A percentile compares a stretch with the other conserved stretches of the same genome.
Conservation (phyloP, 2,329 filamentous ascomycete species). For the Beauveria caledonica region DNA sequence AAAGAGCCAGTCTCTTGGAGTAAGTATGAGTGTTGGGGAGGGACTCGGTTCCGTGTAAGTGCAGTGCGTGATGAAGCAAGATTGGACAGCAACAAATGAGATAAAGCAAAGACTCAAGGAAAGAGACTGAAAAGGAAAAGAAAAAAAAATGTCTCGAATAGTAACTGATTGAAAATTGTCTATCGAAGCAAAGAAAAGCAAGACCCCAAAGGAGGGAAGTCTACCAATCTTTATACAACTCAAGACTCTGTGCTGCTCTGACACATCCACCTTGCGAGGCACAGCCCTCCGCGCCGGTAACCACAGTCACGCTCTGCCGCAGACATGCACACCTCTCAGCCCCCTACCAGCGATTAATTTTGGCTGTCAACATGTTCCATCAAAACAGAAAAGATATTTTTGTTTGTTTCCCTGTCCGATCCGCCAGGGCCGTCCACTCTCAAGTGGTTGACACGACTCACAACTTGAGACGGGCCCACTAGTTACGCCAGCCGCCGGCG, state of each 20-base stretch:
- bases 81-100: slow-evolving; percentile 14
- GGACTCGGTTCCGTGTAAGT: not conserved
- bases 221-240: slow-evolving; percentile 3
- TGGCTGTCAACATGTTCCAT: not conserved
- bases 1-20: not conserved
- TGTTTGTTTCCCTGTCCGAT: not conserved
- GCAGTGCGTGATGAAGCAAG: not conserved
- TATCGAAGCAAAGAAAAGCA: not conserved
- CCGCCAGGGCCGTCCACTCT: not conserved
- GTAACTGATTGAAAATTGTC: not conserved
- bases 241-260: not conserved
- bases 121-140: slow-evolving; percentile 20
- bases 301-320: not conserved
- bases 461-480: slow-evolving; percentile 14
- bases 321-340: not conserved
- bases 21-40: not conserved
- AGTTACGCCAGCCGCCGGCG: slow-evolving; percentile 18
- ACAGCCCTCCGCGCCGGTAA: not conserved
- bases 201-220: not conserved
- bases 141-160: slow-evolving; percentile 14
- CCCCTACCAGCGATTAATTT: no score
- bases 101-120: slow-evolving; percentile 18
- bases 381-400: not conserved
- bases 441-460: not conserved
- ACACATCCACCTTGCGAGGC: not conserved